Evolutionary conservation across 2,329 filamentous ascomycete species (phyloP).

Genomic region (Bipolaris sorokiniana): DNA sequence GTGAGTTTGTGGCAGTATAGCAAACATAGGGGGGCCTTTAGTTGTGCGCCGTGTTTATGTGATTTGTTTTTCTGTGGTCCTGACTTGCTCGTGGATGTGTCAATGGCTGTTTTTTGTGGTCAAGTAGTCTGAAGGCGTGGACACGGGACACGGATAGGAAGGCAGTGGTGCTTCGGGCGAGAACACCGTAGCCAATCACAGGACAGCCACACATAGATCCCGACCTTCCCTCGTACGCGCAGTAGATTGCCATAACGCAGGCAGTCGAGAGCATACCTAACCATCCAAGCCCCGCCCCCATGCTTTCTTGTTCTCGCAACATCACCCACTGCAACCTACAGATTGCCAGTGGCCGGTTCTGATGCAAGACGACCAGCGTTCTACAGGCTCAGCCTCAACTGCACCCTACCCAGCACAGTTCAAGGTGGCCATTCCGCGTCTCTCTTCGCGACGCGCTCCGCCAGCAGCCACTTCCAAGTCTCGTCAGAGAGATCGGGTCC

Average conservation of each 20-base stretch:
- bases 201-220: slow-evolving; percentile 1
- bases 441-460: slow-evolving; percentile 11
- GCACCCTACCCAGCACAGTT: slow-evolving; percentile 4
- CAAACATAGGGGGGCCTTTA: neutral
- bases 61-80: too few relatives aligned
- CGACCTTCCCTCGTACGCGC: neutral
- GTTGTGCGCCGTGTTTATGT: too few relatives aligned
- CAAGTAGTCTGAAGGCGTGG: neutral
- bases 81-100: too few relatives aligned
- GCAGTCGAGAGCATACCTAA: neutral
- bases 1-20: neutral
- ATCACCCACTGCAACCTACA: neutral
- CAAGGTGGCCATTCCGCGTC: slow-evolving; percentile 17
- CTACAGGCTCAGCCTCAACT: neutral
- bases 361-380: slow-evolving; percentile 12
- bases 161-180: slow-evolving; percentile 1
- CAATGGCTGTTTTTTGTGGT: too few relatives aligned
- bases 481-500: slow-evolving; percentile 14
- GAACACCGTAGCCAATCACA: slow-evolving; percentile 14
- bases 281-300: neutral
- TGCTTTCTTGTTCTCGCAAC: slow-evolving; percentile 3
- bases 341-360: slow-evolving; percentile 8
- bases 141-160: neutral
- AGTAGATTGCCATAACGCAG: slow-evolving; percentile 8
- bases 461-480: slow-evolving; percentile 9